phyloP scores from a whole-genome alignment of 1,139 yeast species.

The Meyerozyma athensensis region DNA sequence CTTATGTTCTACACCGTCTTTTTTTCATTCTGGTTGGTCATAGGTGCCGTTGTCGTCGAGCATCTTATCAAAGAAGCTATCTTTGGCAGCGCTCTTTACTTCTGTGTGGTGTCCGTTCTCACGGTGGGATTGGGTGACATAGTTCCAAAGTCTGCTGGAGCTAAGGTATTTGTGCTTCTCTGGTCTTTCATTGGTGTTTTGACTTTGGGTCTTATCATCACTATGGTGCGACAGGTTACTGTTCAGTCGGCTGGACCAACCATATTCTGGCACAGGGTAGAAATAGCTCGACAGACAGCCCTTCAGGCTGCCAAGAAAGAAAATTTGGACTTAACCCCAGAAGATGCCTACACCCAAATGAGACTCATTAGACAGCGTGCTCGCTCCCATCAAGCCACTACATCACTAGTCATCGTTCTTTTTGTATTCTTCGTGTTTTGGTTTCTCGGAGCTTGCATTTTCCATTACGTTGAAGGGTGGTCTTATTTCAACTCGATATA shows the following conservation, averaged over 20 bases:
- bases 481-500: conserved; percentile 63
- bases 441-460: conserved; percentile 67
- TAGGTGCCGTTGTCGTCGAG: conserved; percentile 55
- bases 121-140: conserved; percentile 83
- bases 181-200: conserved; percentile 68
- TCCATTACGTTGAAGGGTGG: conserved; percentile 61
- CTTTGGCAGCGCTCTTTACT: conserved; percentile 65
- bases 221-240: conserved; percentile 65
- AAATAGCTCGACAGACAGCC: conserved; percentile 23
- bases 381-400: conserved; percentile 20
- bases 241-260: conserved; percentile 57
- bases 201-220: conserved; percentile 65
- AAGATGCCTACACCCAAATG: conserved; percentile 52
- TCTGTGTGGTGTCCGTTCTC: conserved; percentile 63
- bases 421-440: conserved; percentile 53
- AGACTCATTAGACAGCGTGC: conserved; percentile 41
- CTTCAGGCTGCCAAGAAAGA: conserved; percentile 16
- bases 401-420: conserved; percentile 38
- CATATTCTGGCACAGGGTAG: conserved; percentile 58
- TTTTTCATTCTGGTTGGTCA: conserved; percentile 63
- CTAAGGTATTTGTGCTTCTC: conserved; percentile 54
- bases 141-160: conserved; percentile 46
- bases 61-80: conserved; percentile 27
- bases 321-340: conserved; percentile 20
- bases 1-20: conserved; percentile 65